These are phyloP conservation scores for Zelonia costaricensis DNA, from an alignment of 208 protist genomes.

Conservation along the genomic window DNA sequence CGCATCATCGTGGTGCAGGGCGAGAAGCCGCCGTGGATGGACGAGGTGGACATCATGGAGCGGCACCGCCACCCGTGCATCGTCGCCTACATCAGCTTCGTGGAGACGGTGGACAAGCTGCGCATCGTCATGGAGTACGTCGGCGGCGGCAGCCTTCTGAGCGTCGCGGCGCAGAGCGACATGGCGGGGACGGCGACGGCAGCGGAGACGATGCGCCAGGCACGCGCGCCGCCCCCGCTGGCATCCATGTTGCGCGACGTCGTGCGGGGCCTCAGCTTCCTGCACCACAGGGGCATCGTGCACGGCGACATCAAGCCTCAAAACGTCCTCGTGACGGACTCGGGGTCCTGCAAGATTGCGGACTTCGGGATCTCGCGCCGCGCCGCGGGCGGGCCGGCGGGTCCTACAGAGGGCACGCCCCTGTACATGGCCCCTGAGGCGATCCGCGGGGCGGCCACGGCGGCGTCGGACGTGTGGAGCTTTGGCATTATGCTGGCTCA, in stretches of 20 bases:
- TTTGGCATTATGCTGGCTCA: conserved; percentile 82
- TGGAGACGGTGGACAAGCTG: conserved; percentile 44
- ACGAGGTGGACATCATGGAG: conserved; percentile 64
- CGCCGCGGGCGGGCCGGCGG: conserved; percentile 35
- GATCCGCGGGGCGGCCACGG: conserved; percentile 34
- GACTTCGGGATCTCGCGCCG: conserved; percentile 81
- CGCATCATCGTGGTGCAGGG: conserved; percentile 27
- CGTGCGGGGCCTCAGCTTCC: conserved; percentile 69
- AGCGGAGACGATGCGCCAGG: no score
- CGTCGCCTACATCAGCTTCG: conserved; percentile 89
- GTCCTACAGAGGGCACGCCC: conserved; percentile 53
- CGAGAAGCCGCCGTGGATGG: conserved; percentile 21
- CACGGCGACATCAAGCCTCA: conserved; percentile 90
- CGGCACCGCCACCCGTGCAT: conserved; percentile 90
- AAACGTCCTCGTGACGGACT: conserved; percentile 70
- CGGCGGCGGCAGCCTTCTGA: conserved; percentile 70
- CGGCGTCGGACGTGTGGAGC: conserved; percentile 74
- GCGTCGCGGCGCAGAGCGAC: conserved; percentile 39
- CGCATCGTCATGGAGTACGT: conserved; percentile 86
- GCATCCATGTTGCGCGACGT: conserved; percentile 52
- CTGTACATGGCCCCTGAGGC: conserved; percentile 80
- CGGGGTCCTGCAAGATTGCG: conserved; percentile 77
- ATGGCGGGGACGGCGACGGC: neutral
- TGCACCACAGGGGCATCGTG: conserved; percentile 65
- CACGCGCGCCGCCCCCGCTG: conserved; percentile 30